A percentile compares a stretch with the other conserved stretches of the same genome.
phyloP scores from a whole-genome alignment of 768 basidiomycete species.

The Boletus rubropictus region DNA sequence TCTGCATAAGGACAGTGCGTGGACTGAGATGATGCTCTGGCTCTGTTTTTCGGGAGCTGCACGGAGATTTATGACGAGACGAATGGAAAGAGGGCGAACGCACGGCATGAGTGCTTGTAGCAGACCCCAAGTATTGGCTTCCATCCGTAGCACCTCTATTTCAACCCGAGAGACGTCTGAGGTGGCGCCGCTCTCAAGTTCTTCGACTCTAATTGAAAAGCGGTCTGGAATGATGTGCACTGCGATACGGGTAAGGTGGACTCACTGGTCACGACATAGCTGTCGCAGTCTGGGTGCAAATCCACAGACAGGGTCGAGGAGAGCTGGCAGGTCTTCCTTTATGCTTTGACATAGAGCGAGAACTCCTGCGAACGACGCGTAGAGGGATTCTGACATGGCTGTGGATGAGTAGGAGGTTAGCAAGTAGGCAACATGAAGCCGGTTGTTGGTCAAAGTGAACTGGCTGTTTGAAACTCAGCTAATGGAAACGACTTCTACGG shows the following conservation, averaged over 20 bases:
- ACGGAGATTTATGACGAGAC: neutral
- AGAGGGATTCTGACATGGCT: conserved; percentile 38
- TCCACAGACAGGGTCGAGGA: conserved; percentile 62
- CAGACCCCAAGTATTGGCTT: conserved; percentile 78
- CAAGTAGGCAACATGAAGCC: neutral
- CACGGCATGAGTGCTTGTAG: conserved; percentile 74
- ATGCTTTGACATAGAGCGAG: conserved; percentile 53
- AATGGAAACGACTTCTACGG: neutral
- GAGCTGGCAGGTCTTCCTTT: conserved; percentile 49
- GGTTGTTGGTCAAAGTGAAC: neutral
- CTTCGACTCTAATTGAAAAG: conserved; percentile 40
- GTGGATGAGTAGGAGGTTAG: neutral
- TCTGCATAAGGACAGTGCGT: conserved; percentile 52
- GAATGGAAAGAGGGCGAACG: conserved; percentile 26
- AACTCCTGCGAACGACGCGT: conserved; percentile 63
- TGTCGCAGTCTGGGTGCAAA: conserved; percentile 61
- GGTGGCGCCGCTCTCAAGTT: conserved; percentile 41
- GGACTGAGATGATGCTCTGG: conserved; percentile 43
- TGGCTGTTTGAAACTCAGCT: conserved; percentile 5
- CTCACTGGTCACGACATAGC: conserved; percentile 55
- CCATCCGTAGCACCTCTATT: conserved; percentile 59
- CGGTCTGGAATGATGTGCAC: neutral
- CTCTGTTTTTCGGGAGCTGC: conserved; percentile 65
- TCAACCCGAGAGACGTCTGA: conserved; percentile 42
- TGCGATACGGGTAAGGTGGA: neutral